Percentiles rank a stretch among this genome's conserved stretches.
Conservation (phyloP, 1,139 yeast genomes). For the Geotrichum aggregatum region DNA sequence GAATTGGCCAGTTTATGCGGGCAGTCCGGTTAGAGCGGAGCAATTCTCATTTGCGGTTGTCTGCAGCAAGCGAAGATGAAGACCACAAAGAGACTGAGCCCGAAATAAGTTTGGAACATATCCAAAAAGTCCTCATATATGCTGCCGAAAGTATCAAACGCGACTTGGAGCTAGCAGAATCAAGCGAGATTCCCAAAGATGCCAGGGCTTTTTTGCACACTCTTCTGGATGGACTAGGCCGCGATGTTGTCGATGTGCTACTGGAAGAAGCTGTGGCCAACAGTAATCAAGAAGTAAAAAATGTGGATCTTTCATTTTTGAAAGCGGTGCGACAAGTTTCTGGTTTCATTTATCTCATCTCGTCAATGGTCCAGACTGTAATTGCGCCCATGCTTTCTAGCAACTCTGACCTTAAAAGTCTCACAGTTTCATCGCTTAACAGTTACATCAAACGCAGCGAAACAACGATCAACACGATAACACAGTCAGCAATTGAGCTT, state of each 20-base stretch:
- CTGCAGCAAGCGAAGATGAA: constrained; percentile 11
- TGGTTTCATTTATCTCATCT: constrained; percentile 60
- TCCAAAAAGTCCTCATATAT: constrained; percentile 64
- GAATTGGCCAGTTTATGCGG: constrained; percentile 37
- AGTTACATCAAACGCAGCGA: constrained; percentile 66
- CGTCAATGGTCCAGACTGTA: constrained; percentile 67
- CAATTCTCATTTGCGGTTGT: constrained; percentile 20
- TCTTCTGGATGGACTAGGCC: constrained; percentile 65
- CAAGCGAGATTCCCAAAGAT: constrained; percentile 54
- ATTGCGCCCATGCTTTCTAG: constrained; percentile 63
- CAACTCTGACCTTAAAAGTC: constrained; percentile 51
- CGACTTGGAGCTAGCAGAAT: constrained; percentile 67
- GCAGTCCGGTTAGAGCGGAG: constrained; percentile 33
- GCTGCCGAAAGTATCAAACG: constrained; percentile 79
- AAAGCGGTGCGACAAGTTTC: constrained; percentile 53
- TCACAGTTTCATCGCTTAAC: constrained; percentile 64
- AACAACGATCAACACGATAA: constrained; percentile 59
- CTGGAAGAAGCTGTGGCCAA: constrained; percentile 57
- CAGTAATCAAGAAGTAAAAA: constrained; percentile 41
- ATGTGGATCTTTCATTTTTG: constrained; percentile 48
- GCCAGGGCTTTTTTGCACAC: constrained; percentile 65
- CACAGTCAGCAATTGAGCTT: constrained; percentile 55
- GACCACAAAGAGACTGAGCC: constrained; percentile 25
- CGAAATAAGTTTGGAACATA: constrained; percentile 36
- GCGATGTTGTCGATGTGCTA: constrained; percentile 68